Evolutionary conservation across 108 stramenopile species (phyloP).

Genomic region (Nitzschia sp.): DNA sequence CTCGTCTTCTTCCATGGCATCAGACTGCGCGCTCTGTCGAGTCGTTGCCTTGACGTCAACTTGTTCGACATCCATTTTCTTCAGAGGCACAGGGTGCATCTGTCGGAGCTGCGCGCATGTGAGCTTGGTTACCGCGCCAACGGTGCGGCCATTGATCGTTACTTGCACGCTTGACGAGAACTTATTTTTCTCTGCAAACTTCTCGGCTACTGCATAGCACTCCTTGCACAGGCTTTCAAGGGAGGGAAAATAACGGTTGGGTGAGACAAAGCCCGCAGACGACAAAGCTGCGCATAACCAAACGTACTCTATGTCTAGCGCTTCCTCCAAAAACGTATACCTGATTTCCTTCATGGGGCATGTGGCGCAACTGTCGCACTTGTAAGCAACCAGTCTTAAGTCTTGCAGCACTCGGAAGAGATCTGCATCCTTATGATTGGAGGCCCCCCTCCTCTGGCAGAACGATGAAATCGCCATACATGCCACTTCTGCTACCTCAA

Average conservation of each 20-base stretch:
- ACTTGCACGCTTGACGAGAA: constrained; percentile 36
- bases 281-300: background rate
- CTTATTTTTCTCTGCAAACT: constrained; percentile 49
- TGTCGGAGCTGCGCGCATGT: constrained; percentile 65
- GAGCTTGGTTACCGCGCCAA: constrained; percentile 37
- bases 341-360: constrained; percentile 66
- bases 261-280: background rate
- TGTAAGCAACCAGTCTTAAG: constrained; percentile 41
- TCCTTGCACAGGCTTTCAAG: constrained; percentile 53
- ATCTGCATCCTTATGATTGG: background rate
- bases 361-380: constrained; percentile 72
- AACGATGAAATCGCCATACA: constrained; percentile 45
- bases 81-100: constrained; percentile 63
- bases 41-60: constrained; percentile 33
- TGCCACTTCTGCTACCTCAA: constrained; percentile 10
- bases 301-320: constrained; percentile 60
- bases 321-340: constrained; percentile 60
- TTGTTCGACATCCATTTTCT: constrained; percentile 53
- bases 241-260: too few species aligned
- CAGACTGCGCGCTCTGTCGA: background rate
- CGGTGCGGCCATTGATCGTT: constrained; percentile 51
- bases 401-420: constrained; percentile 29
- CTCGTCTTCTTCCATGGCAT: constrained; percentile 26
- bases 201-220: constrained; percentile 52
- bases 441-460: constrained; percentile 10